Evolutionary conservation across 139 green algal species (phyloP), one percentile per base, ranked within the genome.

Genomic region (Closterium sp.): DNA sequence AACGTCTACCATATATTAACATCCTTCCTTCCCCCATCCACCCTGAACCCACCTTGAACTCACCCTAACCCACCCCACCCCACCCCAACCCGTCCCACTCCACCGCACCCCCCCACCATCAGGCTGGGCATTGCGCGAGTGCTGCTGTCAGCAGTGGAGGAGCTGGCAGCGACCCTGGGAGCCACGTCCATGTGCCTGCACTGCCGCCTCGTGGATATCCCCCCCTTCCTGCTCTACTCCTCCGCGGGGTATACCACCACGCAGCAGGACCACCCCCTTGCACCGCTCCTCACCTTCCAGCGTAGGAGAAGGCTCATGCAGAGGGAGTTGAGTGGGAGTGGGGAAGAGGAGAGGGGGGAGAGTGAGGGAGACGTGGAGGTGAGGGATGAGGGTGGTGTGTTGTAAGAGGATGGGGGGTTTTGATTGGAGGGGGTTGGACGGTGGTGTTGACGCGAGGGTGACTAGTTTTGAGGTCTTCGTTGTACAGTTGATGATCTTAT

Each of bases 71-170:
- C 28, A 90, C 86, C 31, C 27, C 31, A 84, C 87, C 13, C 10
- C 45, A 70, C 45, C 1, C 6, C 45, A 70, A 17, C 45, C 45
- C 32, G 32, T 3, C 31, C 31, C 28, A 90, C 86, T 87, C 27
- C 31, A 84, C 9, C 13, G 45, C 45, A 70, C 6, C 10, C 6
- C 45, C 10, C 45, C 45, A 38, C 45, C 45, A 70, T 70, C 11
- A 70, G 45, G 10, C 45, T 70, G 45, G 45, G 45, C 45, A 70
- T 94, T 2, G 91, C 27, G n/a, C 45, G 30, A 7, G 42, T 88
- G 70, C 17, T 94, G 29, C 30, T 94, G 28, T n/a, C 21, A 27
- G 91, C 91, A 28, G 91, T 90, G 28, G 91, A 94, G 89, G 70
- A 31, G 7, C 89, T 94, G 5, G 31, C 19, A 22, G 17, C 22